Evolutionary conservation across 129 eudicot species (phyloP).

Genomic region (Flaveria trinervia): DNA sequence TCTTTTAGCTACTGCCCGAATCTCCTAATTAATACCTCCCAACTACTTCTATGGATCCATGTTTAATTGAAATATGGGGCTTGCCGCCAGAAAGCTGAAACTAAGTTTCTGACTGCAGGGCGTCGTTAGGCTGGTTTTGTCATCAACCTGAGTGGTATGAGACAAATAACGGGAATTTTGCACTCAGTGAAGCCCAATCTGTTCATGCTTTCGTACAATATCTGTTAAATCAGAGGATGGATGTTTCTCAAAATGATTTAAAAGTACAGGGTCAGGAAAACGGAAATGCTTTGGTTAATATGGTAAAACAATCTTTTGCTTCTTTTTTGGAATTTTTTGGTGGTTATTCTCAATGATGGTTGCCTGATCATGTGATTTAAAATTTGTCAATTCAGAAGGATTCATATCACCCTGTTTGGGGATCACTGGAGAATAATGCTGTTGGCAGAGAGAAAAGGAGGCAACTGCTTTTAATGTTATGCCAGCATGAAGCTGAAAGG

Average conservation of each 20-base stretch:
- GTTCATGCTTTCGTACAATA: conserved; percentile 76
- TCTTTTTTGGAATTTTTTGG: conserved; percentile 1
- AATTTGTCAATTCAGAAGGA: conserved; percentile 55
- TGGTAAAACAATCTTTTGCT: conserved; percentile 46
- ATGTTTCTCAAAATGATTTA: conserved; percentile 61
- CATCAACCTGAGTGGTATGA: conserved; percentile 93
- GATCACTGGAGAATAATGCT: conserved; percentile 69
- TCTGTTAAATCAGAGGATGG: conserved; percentile 62
- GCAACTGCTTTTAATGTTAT: conserved; percentile 88
- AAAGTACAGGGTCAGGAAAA: conserved; percentile 68
- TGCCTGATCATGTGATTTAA: conserved; percentile 24
- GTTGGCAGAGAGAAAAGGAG: conserved; percentile 82
- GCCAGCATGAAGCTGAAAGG: conserved; percentile 95
- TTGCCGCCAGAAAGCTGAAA: conserved; percentile 5
- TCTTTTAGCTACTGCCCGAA: background rate
- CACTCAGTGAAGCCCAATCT: conserved; percentile 89
- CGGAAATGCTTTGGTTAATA: conserved; percentile 56
- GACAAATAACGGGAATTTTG: conserved; percentile 62
- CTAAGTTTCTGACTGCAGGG: conserved; percentile 46
- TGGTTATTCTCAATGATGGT: conserved; percentile 9
- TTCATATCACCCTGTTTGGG: conserved; percentile 94
- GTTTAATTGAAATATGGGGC: background rate
- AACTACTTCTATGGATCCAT: conserved; percentile 1
- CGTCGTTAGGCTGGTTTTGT: conserved; percentile 96
- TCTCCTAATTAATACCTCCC: background rate